Evolutionary conservation across 2,329 filamentous ascomycete genomes (phyloP), one percentile per base, ranked within the genome.

Genomic region (Rutstroemia sp.): DNA sequence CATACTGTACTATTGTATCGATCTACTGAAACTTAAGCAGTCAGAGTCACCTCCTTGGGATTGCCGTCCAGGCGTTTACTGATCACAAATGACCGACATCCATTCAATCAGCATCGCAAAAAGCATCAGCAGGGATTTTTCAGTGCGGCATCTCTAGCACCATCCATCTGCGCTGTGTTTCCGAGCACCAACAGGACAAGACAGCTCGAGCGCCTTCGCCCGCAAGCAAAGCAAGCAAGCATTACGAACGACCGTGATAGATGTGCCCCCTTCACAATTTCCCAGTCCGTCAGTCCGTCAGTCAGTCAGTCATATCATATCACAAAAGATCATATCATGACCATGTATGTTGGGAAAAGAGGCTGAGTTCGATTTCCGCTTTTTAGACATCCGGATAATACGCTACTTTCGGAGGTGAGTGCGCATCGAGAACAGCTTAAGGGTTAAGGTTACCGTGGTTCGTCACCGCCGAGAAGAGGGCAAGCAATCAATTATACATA

Each of bases 1-100:
- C 30, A 14, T 23, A 27, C 42, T 34, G 42, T 52, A 27, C 42
- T 34, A 49, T 52, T 27, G 50, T 46, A 52, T 52, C 42, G 23
- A 16, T 49, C 30, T 23, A 50, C 30, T 55, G 46, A 55, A 42
- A 55, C 46, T 19, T 34, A 37, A 55, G 23, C 52, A 50, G 46
- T 50, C 34, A 49, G 37, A 49, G 25, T 54, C 41, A 47, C 25
- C 38, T 39, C 42, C 41, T 47, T 30, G 38, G 21, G 37, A 41
- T 41, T 21, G n/a, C 17, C 23, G 45, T 44, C 52, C 37, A 34
- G 23, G 46, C 37, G 5, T 55, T 34, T 23, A 17, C 10, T 30
- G 4, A 12, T 21, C 21, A 48, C 14, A 25, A 47, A 25, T 30
- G 17, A 39, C 21, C 21, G 9, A 42, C 17, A 27, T 53, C 14